Percentiles rank a stretch among this genome's conserved stretches.
Evolutionary conservation across 805 yeast species (phyloP).

Genomic region (Pichia paraexigua): DNA sequence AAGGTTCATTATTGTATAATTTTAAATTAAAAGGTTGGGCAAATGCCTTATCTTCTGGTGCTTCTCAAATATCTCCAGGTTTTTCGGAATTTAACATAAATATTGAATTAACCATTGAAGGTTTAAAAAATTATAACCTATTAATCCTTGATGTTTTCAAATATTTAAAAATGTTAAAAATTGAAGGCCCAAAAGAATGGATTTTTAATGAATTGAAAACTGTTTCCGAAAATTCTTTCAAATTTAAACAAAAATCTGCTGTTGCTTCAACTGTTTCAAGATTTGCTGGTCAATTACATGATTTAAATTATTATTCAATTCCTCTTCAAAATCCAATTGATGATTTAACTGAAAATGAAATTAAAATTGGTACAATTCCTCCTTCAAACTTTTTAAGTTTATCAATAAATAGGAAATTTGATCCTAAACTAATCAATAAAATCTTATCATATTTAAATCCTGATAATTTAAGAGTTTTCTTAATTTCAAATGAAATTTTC

Average conservation of each 20-base stretch:
- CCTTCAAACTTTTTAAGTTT: slow-evolving; percentile 53
- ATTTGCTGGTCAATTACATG: slow-evolving; percentile 24
- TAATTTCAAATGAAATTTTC: slow-evolving; percentile 43
- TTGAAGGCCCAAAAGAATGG: slow-evolving; percentile 66
- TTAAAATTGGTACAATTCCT: slow-evolving; percentile 39
- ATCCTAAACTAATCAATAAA: slow-evolving; percentile 43
- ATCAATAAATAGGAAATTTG: slow-evolving; percentile 47
- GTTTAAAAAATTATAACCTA: slow-evolving; percentile 54
- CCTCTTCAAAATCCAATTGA: slow-evolving; percentile 13
- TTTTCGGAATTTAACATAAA: slow-evolving; percentile 61
- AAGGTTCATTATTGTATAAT: slow-evolving; percentile 69
- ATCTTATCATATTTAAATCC: slow-evolving; percentile 44
- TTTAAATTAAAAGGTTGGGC: slow-evolving; percentile 77
- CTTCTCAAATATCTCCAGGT: slow-evolving; percentile 56
- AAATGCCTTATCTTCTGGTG: slow-evolving; percentile 67
- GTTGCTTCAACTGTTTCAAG: slow-evolving; percentile 66
- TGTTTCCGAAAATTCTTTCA: slow-evolving; percentile 62
- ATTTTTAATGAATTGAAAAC: slow-evolving; percentile 68
- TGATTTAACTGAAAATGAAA: neutral
- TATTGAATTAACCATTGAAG: slow-evolving; percentile 68
- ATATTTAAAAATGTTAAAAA: slow-evolving; percentile 56
- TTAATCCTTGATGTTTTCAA: slow-evolving; percentile 58
- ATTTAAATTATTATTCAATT: slow-evolving; percentile 19
- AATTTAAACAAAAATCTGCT: slow-evolving; percentile 68
- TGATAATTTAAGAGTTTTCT: slow-evolving; percentile 50